Base-by-base conservation (phyloP, 1,284 basidiomycete species). In the Pseudozyma hubeiensis region DNA sequence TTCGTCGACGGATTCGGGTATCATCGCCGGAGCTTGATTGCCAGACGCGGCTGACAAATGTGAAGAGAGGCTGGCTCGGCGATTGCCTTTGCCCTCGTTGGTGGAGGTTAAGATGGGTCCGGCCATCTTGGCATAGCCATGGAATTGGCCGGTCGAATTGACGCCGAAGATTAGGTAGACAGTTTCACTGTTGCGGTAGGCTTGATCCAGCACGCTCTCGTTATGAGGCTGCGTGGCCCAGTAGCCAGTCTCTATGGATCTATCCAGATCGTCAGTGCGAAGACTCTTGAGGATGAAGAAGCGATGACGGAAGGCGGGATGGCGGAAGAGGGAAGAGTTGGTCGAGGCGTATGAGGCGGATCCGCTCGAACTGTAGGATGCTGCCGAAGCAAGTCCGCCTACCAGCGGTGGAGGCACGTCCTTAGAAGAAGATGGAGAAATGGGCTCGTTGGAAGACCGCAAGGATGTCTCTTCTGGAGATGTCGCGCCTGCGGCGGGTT, bases 181-280 rank as follows among this genome's bases (percentile, higher is more conserved):
- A 16, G 93, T 90, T 77, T 89, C 88, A 75, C 92, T 92, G 7
- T 93, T 96, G 39, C 93, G 89, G 85, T 88, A 97, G 0, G 95
- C 94, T 84, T 94, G 93, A 77, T 97, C 93, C 31, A 86, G 78
- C 1, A 86, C 83, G 13, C 78, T 77, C 85, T 97, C 94, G 80
- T 97, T 98, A 86, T 98, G 95, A 63, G 88, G 88, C 85, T 98
- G 96, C 0, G 95, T 98, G 37, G 92, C 91, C 95, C 96, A 98
- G 0, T 91, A 73, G 1, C 92, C 91, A 8, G 88, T 89, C 82
- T 91, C 87, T n/a, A 94, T 90, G 76, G 93, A 94, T 30, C 92
- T 86, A 75, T 94, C 91, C 75, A 97, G 87, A 83, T 97, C 93
- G 71, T 88, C 89, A 90, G 93, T 78, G 52, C 61, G 66, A 41